These are phyloP conservation scores for Cercophora samala DNA, from an alignment of 495 filamentous ascomycete species.

Conservation along the genomic window DNA sequence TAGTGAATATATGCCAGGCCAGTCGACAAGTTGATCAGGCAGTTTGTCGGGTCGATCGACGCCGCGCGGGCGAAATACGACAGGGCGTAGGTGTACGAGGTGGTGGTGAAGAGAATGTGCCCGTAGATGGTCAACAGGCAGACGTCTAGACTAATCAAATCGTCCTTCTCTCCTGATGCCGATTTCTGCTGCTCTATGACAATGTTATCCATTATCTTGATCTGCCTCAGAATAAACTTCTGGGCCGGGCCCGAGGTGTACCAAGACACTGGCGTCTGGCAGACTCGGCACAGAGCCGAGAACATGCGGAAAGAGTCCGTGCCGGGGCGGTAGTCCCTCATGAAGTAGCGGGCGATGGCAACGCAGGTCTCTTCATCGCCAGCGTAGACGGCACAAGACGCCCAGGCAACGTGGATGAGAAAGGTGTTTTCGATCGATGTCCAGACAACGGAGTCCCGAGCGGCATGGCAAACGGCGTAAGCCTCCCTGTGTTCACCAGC, in stretches of 20 bases:
- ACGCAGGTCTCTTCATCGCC: slow-evolving; percentile 76
- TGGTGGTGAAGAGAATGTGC: slow-evolving; percentile 75
- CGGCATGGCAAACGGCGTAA: slow-evolving; percentile 72
- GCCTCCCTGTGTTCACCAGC: slow-evolving; percentile 55
- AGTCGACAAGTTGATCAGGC: slow-evolving; percentile 68
- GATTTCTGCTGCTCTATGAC: slow-evolving; percentile 19
- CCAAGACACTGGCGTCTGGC: slow-evolving; percentile 55
- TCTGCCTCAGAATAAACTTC: slow-evolving; percentile 84
- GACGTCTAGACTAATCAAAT: slow-evolving; percentile 43
- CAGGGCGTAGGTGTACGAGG: slow-evolving; percentile 74
- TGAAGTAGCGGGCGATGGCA: slow-evolving; percentile 71
- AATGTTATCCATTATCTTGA: slow-evolving; percentile 78
- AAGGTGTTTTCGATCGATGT: slow-evolving; percentile 64
- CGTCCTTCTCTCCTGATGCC: neutral
- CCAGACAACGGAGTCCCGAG: slow-evolving; percentile 75
- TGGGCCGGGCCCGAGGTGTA: slow-evolving; percentile 62
- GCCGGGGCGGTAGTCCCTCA: slow-evolving; percentile 78
- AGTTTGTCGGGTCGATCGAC: slow-evolving; percentile 70
- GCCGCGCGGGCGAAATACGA: slow-evolving; percentile 89
- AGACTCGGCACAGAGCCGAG: slow-evolving; percentile 63
- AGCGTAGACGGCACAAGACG: slow-evolving; percentile 74
- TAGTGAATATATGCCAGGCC: slow-evolving; percentile 78
- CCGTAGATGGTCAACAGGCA: slow-evolving; percentile 83
- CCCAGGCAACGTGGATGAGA: slow-evolving; percentile 75
- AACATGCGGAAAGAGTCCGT: slow-evolving; percentile 84